phyloP scores from a whole-genome alignment of 139 green algal genomes.

The Coelastrella sp. region DNA sequence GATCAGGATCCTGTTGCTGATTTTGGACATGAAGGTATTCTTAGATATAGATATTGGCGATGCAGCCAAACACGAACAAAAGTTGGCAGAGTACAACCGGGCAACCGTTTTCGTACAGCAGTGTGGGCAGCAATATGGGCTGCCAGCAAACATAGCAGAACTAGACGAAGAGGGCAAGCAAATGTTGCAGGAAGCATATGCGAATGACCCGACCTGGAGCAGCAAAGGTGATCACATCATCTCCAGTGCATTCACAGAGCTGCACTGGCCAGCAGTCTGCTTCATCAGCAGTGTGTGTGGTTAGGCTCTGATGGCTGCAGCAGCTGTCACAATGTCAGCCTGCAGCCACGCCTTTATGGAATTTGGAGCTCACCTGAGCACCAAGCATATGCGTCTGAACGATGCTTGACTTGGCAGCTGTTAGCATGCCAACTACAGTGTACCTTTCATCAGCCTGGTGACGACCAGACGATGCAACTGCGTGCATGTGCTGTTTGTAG shows the following conservation, averaged over 20 bases:
- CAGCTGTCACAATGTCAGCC: too few relatives aligned
- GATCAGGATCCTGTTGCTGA: too few relatives aligned
- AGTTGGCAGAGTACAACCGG: conserved; percentile 47
- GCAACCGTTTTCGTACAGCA: conserved; percentile 52
- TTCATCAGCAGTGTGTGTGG: too few relatives aligned
- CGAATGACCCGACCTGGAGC: conserved; percentile 60
- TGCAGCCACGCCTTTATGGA: too few relatives aligned
- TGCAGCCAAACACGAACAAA: conserved; percentile 31
- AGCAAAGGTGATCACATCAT: conserved; percentile 43
- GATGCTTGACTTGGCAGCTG: too few relatives aligned
- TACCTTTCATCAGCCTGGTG: too few relatives aligned
- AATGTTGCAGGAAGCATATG: conserved; percentile 65
- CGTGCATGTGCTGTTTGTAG: too few relatives aligned
- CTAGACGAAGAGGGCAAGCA: conserved; percentile 62
- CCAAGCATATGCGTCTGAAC: too few relatives aligned
- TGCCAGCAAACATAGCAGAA: conserved; percentile 43
- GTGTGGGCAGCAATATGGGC: conserved; percentile 64
- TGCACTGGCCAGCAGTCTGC: neutral
- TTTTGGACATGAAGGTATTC: conserved; percentile 54
- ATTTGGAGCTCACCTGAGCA: too few relatives aligned
- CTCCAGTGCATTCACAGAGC: neutral
- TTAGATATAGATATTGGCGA: conserved; percentile 79
- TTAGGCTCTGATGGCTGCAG: too few relatives aligned
- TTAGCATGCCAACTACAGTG: too few relatives aligned
- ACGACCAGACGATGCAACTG: too few relatives aligned